Evolutionary conservation across 2,329 filamentous ascomycete species (phyloP), one percentile per base, ranked within the genome.

Genomic region (Aureobasidium leucospermi): DNA sequence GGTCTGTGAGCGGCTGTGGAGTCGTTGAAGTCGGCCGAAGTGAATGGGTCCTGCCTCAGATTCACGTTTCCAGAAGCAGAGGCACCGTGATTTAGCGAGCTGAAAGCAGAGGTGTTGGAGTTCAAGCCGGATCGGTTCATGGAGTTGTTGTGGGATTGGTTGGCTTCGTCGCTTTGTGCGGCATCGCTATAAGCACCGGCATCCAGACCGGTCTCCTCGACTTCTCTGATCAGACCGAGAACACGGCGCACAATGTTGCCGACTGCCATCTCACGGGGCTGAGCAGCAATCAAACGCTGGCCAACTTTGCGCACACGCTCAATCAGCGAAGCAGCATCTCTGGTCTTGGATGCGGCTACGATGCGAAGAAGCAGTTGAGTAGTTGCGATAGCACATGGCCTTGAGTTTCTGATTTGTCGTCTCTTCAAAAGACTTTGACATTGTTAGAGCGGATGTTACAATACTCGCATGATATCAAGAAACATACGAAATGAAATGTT

Each of bases 241-340:
- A 97, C 89, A 63, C 94, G 86, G 62, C 92, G 85, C 48, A 96
- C 90, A 66, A 99, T 92, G 69, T 99, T 99, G 56, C 91, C 93
- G 46, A 96, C 90, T 5, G 91, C 90, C 66, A 96, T 86, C 76
- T 97, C 94, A 62, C 88, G 84, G 15, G 93, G 93, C 68, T 96
- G 90, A 7, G 94, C 92, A 59, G 87, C 84, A 38, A 88, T 86
- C 45, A 99, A 80, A 59, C 85, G 84, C 66, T 85, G 82, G 59
- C 94, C 94, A 28, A 93, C 85, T 61, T 85, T 82, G 64, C 89
- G 86, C 63, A 99, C 86, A 65, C 89, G 86, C 66, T 87, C 83
- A 61, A 97, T 84, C 53, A 99, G 84, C 67, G 87, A 85, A 52
- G 85, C 83, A 48, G 91, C 86, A 71, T 93, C 88, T 62, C 82